phyloP scores from a whole-genome alignment of 108 stramenopile genomes.

The Cylindrotheca fusiformis region DNA sequence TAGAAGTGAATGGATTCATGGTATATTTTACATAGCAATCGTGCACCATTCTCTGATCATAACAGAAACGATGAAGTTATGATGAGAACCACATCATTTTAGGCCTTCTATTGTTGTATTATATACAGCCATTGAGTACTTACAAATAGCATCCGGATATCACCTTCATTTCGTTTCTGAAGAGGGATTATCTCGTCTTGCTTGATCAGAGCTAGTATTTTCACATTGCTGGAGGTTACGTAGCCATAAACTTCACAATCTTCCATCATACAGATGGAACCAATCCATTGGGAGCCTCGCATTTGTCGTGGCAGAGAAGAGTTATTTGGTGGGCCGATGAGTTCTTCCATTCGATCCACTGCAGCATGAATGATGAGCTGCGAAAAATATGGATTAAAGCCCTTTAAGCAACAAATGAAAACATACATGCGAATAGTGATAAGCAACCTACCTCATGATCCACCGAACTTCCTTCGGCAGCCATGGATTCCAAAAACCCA shows the following conservation, averaged over 20 bases:
- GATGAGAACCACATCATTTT: no score
- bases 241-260: slow-evolving; percentile 43
- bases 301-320: slow-evolving; percentile 8
- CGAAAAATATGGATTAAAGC: background rate
- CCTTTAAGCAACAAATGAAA: background rate
- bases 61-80: background rate
- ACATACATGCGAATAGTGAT: background rate
- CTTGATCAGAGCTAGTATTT: slow-evolving; percentile 43
- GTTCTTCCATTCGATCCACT: slow-evolving; percentile 50
- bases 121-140: no score
- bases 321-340: slow-evolving; percentile 23
- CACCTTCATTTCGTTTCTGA: slow-evolving; percentile 35
- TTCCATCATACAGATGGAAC: slow-evolving; percentile 38
- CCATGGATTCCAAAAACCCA: slow-evolving; percentile 25
- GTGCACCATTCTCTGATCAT: slow-evolving; percentile 30
- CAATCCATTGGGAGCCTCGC: slow-evolving; percentile 46
- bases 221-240: slow-evolving; percentile 40
- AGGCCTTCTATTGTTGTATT: no score
- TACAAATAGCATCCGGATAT: slow-evolving; percentile 47
- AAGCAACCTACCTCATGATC: slow-evolving; percentile 38
- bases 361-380: slow-evolving; percentile 53
- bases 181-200: slow-evolving; percentile 22
- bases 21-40: slow-evolving; percentile 42
- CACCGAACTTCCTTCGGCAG: slow-evolving; percentile 11
- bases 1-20: slow-evolving; percentile 45